A percentile compares a stretch with the other conserved stretches of the same genome.
These are phyloP conservation scores for Candida sp. DNA, from an alignment of 1,139 yeast species.

Conservation along the genomic window DNA sequence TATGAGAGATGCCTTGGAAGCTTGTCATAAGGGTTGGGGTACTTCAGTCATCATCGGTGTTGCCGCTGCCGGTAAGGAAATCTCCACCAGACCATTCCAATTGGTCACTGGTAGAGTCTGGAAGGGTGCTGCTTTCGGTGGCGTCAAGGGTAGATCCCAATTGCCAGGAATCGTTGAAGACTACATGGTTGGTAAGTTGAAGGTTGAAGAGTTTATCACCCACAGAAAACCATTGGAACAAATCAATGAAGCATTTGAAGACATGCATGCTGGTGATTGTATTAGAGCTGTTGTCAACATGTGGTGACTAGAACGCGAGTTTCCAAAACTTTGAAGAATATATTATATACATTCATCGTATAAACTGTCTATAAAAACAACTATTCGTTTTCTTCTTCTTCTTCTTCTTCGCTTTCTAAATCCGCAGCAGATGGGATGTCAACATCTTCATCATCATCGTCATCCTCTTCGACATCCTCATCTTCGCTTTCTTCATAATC, in stretches of 20 bases:
- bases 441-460: conserved; percentile 25
- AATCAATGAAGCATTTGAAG: conserved; percentile 91
- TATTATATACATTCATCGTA: not conserved
- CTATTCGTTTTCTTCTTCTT: conserved; percentile 13
- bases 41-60: conserved; percentile 94
- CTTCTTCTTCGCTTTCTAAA: conserved; percentile 25
- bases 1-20: conserved; percentile 95
- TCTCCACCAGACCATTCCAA: conserved; percentile 97
- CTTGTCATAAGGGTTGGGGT: conserved; percentile 99
- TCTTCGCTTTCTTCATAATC: conserved; percentile 21
- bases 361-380: conserved; percentile 5
- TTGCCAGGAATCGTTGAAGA: conserved; percentile 90
- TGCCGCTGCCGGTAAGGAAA: conserved; percentile 98
- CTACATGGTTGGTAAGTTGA: conserved; percentile 80
- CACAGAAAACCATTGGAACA: conserved; percentile 80
- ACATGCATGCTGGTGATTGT: conserved; percentile 93
- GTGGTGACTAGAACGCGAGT: conserved; percentile 19
- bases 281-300: conserved; percentile 85
- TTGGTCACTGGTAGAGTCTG: conserved; percentile 98
- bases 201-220: conserved; percentile 95
- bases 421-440: conserved; percentile 11
- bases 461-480: conserved; percentile 24
- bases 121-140: conserved; percentile 99
- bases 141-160: conserved; percentile 97
- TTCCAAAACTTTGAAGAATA: conserved; percentile 9